phyloP scores from a whole-genome alignment of 164 flowering plant genomes.

The Vitis riparia region DNA sequence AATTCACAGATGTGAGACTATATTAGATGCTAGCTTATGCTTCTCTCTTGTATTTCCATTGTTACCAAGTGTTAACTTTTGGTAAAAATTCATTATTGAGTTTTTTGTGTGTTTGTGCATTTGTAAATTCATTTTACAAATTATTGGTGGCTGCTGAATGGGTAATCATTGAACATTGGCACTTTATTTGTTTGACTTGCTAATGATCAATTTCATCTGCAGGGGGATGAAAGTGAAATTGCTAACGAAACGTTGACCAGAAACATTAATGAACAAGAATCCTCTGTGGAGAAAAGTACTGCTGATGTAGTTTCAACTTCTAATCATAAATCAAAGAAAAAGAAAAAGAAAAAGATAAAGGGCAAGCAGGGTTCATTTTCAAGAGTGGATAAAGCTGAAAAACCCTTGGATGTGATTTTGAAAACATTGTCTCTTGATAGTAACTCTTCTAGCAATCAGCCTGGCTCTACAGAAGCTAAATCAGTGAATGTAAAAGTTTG shows the following conservation, averaged over 20 bases:
- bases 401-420: constrained; percentile 40
- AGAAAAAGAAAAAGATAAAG: constrained; percentile 89
- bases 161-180: background rate
- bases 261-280: constrained; percentile 23
- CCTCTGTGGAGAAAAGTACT: constrained; percentile 17
- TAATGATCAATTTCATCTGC: constrained; percentile 13
- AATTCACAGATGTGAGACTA: too few species aligned
- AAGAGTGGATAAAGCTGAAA: constrained; percentile 24
- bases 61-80: too few species aligned
- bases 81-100: too few species aligned
- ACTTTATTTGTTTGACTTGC: background rate
- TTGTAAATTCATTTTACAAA: too few species aligned
- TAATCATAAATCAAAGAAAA: constrained; percentile 57
- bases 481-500: constrained; percentile 14
- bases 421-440: constrained; percentile 41
- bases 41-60: too few species aligned
- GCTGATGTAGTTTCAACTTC: constrained; percentile 21
- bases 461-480: constrained; percentile 26
- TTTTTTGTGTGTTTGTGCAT: too few species aligned
- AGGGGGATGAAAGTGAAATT: constrained; percentile 38
- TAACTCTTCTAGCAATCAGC: constrained; percentile 26
- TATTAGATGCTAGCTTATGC: too few species aligned
- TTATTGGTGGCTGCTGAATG: background rate
- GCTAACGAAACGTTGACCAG: constrained; percentile 20
- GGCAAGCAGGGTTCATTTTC: constrained; percentile 34